A percentile compares a stretch with the other conserved stretches of the same genome.
phyloP scores from a whole-genome alignment of 331 rosid species.

The Saraca asoca region DNA sequence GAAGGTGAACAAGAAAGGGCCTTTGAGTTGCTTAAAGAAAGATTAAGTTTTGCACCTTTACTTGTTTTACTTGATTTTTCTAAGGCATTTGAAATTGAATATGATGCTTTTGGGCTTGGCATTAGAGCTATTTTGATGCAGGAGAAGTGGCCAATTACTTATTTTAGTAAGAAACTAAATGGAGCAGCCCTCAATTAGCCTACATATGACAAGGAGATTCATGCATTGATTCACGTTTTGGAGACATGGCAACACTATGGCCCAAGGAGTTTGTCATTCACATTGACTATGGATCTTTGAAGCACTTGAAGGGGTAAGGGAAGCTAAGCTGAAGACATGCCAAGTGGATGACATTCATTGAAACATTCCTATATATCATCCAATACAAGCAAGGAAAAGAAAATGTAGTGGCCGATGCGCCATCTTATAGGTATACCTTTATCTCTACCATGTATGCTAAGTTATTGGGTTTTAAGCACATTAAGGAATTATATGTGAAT shows the following conservation, averaged over 20 bases:
- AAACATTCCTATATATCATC: conserved; percentile 6
- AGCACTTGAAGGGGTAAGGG: not conserved
- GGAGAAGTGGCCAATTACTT: not conserved
- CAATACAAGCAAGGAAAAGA: not conserved
- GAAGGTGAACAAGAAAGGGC: not conserved
- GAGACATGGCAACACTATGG: not conserved
- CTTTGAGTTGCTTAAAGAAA: too few species aligned
- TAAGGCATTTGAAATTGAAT: too few species aligned
- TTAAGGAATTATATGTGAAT: too few species aligned
- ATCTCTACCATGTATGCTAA: too few species aligned
- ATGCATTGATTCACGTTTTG: not conserved
- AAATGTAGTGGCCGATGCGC: not conserved
- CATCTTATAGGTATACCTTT: not conserved
- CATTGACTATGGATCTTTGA: not conserved
- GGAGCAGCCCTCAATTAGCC: not conserved
- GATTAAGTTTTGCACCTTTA: too few species aligned
- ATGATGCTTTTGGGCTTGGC: too few species aligned
- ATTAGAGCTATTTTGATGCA: conserved; percentile 14
- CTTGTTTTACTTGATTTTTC: too few species aligned
- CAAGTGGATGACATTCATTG: not conserved
- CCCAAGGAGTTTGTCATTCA: not conserved
- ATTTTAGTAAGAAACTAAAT: not conserved
- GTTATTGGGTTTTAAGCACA: too few species aligned
- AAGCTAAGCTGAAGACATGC: not conserved
- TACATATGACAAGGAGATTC: not conserved